Conservation (phyloP, 768 basidiomycete genomes). For the Serendipita indica region DNA sequence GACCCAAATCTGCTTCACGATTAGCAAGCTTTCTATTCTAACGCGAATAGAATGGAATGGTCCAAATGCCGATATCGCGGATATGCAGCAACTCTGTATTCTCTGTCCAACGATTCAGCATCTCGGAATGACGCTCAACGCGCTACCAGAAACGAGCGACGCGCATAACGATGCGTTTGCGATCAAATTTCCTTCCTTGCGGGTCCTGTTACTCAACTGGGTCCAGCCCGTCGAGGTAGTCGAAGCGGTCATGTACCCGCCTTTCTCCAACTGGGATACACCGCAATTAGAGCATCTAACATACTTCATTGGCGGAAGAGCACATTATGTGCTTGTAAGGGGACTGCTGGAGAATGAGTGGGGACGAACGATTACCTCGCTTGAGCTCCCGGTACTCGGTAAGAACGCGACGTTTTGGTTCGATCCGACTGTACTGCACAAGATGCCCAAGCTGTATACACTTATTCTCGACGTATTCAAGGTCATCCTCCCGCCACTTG, state of each 20-base stretch:
- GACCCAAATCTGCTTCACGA: not conserved
- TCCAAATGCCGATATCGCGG: not conserved
- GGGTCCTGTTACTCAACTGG: not conserved
- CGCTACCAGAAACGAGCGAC: not conserved
- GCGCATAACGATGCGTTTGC: constrained; percentile 1
- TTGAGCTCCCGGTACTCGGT: constrained; percentile 1
- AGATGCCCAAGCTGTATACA: not conserved
- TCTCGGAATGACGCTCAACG: not conserved
- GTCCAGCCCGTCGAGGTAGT: not conserved
- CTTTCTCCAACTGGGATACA: not conserved
- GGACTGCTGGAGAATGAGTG: no score
- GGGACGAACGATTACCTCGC: no score
- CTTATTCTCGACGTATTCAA: constrained; percentile 6
- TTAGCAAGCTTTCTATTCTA: not conserved
- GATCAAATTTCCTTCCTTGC: not conserved
- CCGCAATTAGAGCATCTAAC: not conserved
- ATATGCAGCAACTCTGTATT: not conserved
- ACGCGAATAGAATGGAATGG: constrained; percentile 2
- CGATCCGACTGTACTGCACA: not conserved
- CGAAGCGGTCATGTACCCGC: not conserved
- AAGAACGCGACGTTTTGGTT: not conserved
- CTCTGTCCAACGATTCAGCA: not conserved
- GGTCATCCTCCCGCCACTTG: not conserved
- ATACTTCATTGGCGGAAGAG: not conserved
- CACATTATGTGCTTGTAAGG: not conserved